phyloP scores from a whole-genome alignment of 192 early-diverging fungal genomes.

The Podila epigama region DNA sequence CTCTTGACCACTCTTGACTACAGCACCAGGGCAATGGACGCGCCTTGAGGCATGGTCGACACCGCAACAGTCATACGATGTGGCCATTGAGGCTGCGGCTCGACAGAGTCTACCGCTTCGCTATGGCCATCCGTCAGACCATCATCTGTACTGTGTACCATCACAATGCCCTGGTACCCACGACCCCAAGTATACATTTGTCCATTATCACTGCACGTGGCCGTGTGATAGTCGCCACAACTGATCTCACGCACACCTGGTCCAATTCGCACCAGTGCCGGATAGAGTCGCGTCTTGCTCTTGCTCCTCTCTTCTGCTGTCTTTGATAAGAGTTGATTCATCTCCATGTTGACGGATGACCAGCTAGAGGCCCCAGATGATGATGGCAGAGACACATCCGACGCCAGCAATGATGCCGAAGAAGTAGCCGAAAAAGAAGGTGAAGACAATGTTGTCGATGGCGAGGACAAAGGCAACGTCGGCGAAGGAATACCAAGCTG shows the following conservation, averaged over 20 bases:
- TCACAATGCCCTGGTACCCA: slow-evolving; percentile 18
- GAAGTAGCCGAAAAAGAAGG: background rate
- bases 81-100: no score
- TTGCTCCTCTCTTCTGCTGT: background rate
- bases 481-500: slow-evolving; percentile 15
- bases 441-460: background rate
- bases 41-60: slow-evolving; percentile 22
- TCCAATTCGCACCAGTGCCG: slow-evolving; percentile 20
- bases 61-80: slow-evolving; percentile 12
- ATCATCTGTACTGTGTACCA: slow-evolving; percentile 10
- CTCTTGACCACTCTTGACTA: background rate
- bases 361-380: background rate
- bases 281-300: slow-evolving; percentile 7
- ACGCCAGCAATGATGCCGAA: background rate
- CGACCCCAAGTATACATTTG: slow-evolving; percentile 36
- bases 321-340: no score
- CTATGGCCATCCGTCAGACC: background rate
- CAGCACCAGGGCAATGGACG: slow-evolving; percentile 19
- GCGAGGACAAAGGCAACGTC: background rate
- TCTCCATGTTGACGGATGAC: background rate
- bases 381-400: background rate
- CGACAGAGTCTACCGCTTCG: no score
- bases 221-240: slow-evolving; percentile 40
- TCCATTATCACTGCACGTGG: slow-evolving; percentile 18
- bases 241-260: slow-evolving; percentile 22